Evolutionary conservation across 768 basidiomycete species (phyloP).

Genomic region (Boletus subcaerulescens): DNA sequence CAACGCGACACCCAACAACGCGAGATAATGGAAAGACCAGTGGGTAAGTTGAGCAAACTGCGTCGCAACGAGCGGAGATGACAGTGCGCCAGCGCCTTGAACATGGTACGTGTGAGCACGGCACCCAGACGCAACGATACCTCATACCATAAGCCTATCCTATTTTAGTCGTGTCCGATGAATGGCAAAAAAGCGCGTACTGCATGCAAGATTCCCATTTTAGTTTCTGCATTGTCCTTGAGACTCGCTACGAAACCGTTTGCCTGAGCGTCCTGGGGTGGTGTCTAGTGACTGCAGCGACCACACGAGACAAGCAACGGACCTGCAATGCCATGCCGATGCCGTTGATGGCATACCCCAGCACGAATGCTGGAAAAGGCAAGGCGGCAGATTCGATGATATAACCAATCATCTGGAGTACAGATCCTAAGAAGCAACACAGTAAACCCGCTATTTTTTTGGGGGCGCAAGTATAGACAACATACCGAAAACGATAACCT

Average conservation of each 20-base stretch:
- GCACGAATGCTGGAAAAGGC: conserved; percentile 45
- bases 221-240: conserved; percentile 35
- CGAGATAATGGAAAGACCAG: conserved; percentile 81
- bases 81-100: conserved; percentile 62
- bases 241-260: conserved; percentile 45
- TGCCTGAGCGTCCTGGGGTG: conserved; percentile 42
- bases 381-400: conserved; percentile 39
- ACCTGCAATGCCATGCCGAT: conserved; percentile 48
- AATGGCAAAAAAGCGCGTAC: conserved; percentile 21
- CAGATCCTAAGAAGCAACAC: conserved; percentile 17
- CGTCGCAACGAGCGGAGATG: conserved; percentile 74
- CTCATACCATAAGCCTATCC: conserved; percentile 33
- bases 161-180: not conserved
- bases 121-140: not conserved
- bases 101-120: conserved; percentile 4
- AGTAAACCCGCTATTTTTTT: not conserved
- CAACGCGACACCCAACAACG: conserved; percentile 64
- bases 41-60: conserved; percentile 63
- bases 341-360: conserved; percentile 43
- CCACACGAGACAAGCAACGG: not conserved
- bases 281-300: not conserved
- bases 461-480: not conserved
- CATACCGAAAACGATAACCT: conserved; percentile 31
- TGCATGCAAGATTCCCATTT: conserved; percentile 42
- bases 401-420: conserved; percentile 32